phyloP scores from a whole-genome alignment of 805 yeast genomes.

The Komagataella mondaviorum region DNA sequence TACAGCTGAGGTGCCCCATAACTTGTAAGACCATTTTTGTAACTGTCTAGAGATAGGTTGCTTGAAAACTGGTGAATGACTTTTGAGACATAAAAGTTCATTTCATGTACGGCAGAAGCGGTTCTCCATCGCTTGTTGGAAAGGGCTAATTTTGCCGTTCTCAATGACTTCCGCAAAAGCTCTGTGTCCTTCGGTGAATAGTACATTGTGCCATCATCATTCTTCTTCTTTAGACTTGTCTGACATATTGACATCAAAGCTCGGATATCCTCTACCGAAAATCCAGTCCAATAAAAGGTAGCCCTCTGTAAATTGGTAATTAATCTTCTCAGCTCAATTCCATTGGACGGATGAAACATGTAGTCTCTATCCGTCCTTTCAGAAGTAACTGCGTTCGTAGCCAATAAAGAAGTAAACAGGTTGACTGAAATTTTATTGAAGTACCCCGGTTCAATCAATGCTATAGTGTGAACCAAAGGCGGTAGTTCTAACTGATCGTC shows the following conservation, averaged over 20 bases:
- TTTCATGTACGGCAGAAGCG: slow-evolving; percentile 47
- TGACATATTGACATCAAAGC: slow-evolving; percentile 35
- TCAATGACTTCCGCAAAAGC: slow-evolving; percentile 29
- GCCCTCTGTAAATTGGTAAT: slow-evolving; percentile 51
- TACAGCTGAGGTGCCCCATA: slow-evolving; percentile 50
- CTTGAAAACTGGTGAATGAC: neutral
- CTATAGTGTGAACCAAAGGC: slow-evolving; percentile 41
- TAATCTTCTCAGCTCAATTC: slow-evolving; percentile 37
- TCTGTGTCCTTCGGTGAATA: slow-evolving; percentile 24
- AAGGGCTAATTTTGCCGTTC: slow-evolving; percentile 34
- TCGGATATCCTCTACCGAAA: slow-evolving; percentile 43
- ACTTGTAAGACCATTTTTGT: slow-evolving; percentile 20
- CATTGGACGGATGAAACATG: slow-evolving; percentile 54
- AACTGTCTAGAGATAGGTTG: slow-evolving; percentile 28
- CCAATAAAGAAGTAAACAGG: slow-evolving; percentile 51
- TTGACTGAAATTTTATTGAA: slow-evolving; percentile 51
- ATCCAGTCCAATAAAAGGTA: slow-evolving; percentile 69
- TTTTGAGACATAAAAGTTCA: slow-evolving; percentile 35
- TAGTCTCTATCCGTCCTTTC: slow-evolving; percentile 55
- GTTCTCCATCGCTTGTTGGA: slow-evolving; percentile 43
- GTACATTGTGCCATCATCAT: slow-evolving; percentile 10
- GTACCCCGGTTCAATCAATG: slow-evolving; percentile 45
- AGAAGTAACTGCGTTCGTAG: slow-evolving; percentile 63
- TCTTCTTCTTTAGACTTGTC: slow-evolving; percentile 22
- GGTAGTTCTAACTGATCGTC: slow-evolving; percentile 45